Conservation (phyloP, 2,329 filamentous ascomycete genomes). For the Plenodomus tracheiphilus region DNA sequence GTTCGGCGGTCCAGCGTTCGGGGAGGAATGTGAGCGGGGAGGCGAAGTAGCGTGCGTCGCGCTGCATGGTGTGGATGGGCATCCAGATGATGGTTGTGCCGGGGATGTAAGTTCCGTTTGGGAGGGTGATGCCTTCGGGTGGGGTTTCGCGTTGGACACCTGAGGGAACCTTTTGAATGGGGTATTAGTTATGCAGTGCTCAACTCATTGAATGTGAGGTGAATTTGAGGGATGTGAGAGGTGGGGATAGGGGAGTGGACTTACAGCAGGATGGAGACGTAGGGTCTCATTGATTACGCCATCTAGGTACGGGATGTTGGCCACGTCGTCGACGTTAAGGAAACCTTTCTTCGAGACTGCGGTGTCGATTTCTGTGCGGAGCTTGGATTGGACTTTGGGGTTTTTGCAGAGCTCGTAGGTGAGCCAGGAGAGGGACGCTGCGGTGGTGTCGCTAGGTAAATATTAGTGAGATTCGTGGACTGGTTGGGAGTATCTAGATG, state of each 20-base stretch:
- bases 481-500: not conserved
- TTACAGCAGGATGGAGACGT: conserved; percentile 35
- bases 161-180: conserved; percentile 30
- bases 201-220: not conserved
- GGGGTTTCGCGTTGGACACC: conserved; percentile 40
- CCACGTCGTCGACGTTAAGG: conserved; percentile 31
- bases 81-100: conserved; percentile 34
- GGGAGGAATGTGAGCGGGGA: conserved; percentile 31
- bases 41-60: conserved; percentile 32
- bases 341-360: conserved; percentile 19
- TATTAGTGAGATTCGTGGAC: not conserved
- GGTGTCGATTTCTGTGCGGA: conserved; percentile 24
- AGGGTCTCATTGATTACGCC: conserved; percentile 38
- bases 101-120: conserved; percentile 36
- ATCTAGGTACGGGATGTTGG: conserved; percentile 31
- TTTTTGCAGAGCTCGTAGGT: conserved; percentile 36
- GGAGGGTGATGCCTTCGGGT: conserved; percentile 34
- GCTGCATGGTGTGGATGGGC: conserved; percentile 35
- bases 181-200: too few relatives aligned
- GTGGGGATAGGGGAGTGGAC: not conserved
- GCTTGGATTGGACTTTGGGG: conserved; percentile 21
- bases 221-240: not conserved
- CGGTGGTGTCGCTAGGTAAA: conserved; percentile 30
- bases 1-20: conserved; percentile 35
- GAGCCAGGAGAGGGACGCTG: conserved; percentile 33